Base-by-base conservation (phyloP, 352 stramenopile genomes). In the Pythium catenulatum region DNA sequence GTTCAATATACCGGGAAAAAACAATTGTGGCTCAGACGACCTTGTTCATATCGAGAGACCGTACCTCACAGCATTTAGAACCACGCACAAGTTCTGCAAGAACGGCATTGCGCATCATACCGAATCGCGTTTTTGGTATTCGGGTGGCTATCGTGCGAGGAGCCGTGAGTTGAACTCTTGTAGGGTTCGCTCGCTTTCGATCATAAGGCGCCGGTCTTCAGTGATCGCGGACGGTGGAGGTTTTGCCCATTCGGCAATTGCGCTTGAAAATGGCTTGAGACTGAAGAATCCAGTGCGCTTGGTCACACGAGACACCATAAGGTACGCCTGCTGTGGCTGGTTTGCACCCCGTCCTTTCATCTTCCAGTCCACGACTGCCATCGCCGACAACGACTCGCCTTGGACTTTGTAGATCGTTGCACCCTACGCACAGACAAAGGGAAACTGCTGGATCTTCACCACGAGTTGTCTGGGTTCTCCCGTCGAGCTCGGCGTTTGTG, bases 361-460 rank as follows among this genome's bases (percentile, higher is more conserved):
- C n/a, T 73, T 85, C 78, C 78, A 85, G 30, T 85, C 52, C 4
- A 85, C 54, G 19, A 85, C 30, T 2, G 36, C 78, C 52, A 85
- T 65, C 3, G 48, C 63, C n/a, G 41, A n/a, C 15, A 85, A 45
- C 34, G 65, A 79, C 21, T 85, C 66, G 2, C 78, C 78, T 73
- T 85, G 65, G 1, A 85, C 78, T 43, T 85, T 85, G 52, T 85
- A 85, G 5, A 85, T 52, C 1, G 78, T 85, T 17, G 66, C 65
- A 9, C 78, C 78, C 2, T 74, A 52, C 9, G 78, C 78, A 72
- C 65, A 79, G 15, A 85, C 65, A 43, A 85, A 79, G 3, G 78
- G 78, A 15, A 85, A 78, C 56, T 85, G 78, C 41, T 79, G 65
- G 11, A 76, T 68, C 43, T 73, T 65, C 1, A 85, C 27, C 36